Evolutionary conservation across 148 eudicot genomes (phyloP).

Genomic region (Rhododendron molle): DNA sequence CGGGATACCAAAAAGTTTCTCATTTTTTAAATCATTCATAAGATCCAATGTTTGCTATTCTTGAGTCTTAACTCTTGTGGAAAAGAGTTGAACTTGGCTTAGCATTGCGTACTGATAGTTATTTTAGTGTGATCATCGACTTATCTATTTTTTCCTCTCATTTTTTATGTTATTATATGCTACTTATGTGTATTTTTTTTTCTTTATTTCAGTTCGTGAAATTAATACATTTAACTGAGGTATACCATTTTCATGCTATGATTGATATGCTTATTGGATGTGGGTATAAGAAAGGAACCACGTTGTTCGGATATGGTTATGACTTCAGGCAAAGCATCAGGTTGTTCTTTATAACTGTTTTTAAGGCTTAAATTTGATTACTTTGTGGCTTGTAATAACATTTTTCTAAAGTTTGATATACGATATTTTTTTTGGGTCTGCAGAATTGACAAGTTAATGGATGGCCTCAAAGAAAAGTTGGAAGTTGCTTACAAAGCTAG

Average conservation of each 20-base stretch:
- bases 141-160: not conserved
- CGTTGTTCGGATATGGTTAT: conserved; percentile 92
- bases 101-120: not conserved
- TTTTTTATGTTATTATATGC: not conserved
- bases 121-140: not conserved
- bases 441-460: conserved; percentile 75
- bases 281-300: conserved; percentile 91
- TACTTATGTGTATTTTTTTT: not conserved
- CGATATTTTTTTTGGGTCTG: not conserved
- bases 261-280: conserved; percentile 82
- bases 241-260: conserved; percentile 96
- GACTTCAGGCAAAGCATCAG: conserved; percentile 98
- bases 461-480: conserved; percentile 69
- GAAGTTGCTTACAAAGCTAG: conserved; percentile 75
- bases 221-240: conserved; percentile 50
- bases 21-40: not conserved
- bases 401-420: not conserved
- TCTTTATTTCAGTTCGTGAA: conserved; percentile 61
- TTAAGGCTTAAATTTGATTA: not conserved
- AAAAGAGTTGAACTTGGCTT: not conserved
- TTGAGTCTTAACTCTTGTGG: not conserved
- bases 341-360: conserved; percentile 35
- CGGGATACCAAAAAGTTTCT: too few species aligned
- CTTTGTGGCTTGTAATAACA: not conserved
- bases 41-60: not conserved